These are phyloP conservation scores for Vanrija humicola DNA, from an alignment of 1,284 basidiomycete species.

Conservation along the genomic window DNA sequence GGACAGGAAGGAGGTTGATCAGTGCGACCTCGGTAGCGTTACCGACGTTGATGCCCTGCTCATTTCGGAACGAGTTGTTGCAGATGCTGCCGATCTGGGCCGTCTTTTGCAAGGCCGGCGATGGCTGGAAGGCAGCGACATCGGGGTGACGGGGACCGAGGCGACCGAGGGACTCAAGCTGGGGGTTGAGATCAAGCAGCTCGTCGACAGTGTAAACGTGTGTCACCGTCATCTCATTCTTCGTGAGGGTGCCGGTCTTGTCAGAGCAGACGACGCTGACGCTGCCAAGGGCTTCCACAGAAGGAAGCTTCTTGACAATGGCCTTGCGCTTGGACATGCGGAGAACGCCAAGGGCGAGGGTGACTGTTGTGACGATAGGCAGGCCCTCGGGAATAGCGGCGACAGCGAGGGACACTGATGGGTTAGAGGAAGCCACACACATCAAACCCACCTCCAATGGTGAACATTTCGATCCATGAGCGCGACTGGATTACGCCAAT, in stretches of 20 bases:
- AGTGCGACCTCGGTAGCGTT: constrained; percentile 93
- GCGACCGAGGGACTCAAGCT: constrained; percentile 47
- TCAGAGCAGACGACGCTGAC: constrained; percentile 96
- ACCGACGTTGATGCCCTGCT: constrained; percentile 72
- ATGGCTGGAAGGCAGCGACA: constrained; percentile 44
- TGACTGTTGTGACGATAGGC: constrained; percentile 96
- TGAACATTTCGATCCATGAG: constrained; percentile 98
- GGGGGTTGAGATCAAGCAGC: constrained; percentile 60
- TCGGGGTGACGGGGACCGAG: constrained; percentile 60
- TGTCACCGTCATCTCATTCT: constrained; percentile 91
- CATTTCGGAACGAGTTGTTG: constrained; percentile 60
- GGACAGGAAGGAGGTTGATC: constrained; percentile 70
- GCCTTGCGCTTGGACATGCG: constrained; percentile 92
- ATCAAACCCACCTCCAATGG: constrained; percentile 61
- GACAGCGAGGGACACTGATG: constrained; percentile 79
- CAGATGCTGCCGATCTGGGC: constrained; percentile 55
- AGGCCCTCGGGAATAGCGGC: constrained; percentile 96
- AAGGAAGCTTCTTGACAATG: constrained; percentile 94
- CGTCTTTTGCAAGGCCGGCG: constrained; percentile 65
- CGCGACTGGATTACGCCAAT: constrained; percentile 82
- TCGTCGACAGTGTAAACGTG: constrained; percentile 86
- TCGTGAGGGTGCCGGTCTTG: constrained; percentile 96
- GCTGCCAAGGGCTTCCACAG: constrained; percentile 88
- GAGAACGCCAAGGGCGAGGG: constrained; percentile 87
- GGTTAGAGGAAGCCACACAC: constrained; percentile 35